Evolutionary conservation across 176 grass and related monocot species (phyloP).

Genomic region (Thinopyrum elongatum): DNA sequence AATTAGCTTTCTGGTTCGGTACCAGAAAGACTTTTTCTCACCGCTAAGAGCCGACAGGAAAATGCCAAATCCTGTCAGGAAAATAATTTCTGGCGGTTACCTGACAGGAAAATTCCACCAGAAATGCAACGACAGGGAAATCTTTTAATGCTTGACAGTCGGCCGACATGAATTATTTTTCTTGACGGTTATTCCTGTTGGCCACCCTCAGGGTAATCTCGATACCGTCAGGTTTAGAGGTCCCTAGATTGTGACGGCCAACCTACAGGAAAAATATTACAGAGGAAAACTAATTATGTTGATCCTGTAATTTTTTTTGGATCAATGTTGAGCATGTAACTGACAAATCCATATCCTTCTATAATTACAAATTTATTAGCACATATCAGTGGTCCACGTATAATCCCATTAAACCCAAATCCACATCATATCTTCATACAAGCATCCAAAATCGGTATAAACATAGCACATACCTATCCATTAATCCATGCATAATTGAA

Average conservation of each 20-base stretch:
- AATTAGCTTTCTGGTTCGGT: neutral
- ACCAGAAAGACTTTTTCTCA: neutral
- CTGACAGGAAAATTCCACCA: neutral
- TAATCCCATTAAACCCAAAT: neutral
- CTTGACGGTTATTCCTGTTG: neutral
- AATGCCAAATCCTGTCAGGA: neutral
- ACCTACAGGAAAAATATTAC: neutral
- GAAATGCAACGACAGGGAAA: neutral
- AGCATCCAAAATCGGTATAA: neutral
- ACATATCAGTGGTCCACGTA: too few species aligned
- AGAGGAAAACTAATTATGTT: neutral
- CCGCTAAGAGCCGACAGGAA: neutral
- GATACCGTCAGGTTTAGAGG: neutral
- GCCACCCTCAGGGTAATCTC: neutral
- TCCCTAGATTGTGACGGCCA: neutral
- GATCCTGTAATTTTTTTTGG: too few species aligned
- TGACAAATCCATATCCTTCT: too few species aligned
- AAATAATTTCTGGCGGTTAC: neutral
- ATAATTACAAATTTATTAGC: too few species aligned
- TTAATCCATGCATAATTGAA: too few species aligned
- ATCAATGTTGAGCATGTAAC: too few species aligned
- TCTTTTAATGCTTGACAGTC: neutral
- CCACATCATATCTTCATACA: neutral
- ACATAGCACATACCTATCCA: neutral
- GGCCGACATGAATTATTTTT: neutral